Evolutionary conservation across 2,329 filamentous ascomycete genomes (phyloP), one percentile per base, ranked within the genome.

Genomic region (Fusarium sp.): DNA sequence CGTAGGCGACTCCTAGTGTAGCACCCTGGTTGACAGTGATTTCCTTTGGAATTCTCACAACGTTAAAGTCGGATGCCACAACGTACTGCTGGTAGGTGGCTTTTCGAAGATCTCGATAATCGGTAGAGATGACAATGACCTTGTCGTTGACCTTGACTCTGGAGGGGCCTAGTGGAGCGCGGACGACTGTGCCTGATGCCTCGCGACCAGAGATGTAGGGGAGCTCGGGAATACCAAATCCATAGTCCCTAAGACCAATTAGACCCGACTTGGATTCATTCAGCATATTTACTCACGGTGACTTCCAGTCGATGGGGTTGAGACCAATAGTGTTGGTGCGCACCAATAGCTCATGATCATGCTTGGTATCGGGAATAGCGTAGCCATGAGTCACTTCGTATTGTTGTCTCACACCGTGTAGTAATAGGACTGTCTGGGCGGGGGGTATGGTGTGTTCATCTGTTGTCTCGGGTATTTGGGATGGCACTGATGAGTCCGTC

Each of bases 271-370:
- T 20, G 5, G 16, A 6, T 25, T 57, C 0, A 18, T 16, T 14
- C 8, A 8, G 7, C 2, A 6, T 1, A 6, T n/a, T 6, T 13
- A 85, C 89, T 76, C 84, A 93, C 92, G 92, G 91, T 68, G 90
- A 88, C 84, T 93, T 93, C 91, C 91, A 94, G 80, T 94, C 93
- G 65, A 95, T 93, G 0, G 93, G 93, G 76, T 95, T 95, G 41
- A 95, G 83, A 0, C 93, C 93, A 75, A 94, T 91, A 14, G 89
- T 89, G 41, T 88, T 84, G 2, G 91, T 88, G 78, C 88, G 88
- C n/a, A 94, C 87, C 6, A 94, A 82, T 6, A 94, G 82, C 76
- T 94, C 90, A 50, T 76, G 71, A 7, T 76, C 76, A 9, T 83
- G 80, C 14, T 70, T 68, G 20, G 77, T 68, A 10, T 72, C 54